A percentile compares a stretch with the other conserved stretches of the same genome.
Evolutionary conservation across 73 alveolate species (phyloP).

Genomic region (Breviolum minutum): DNA sequence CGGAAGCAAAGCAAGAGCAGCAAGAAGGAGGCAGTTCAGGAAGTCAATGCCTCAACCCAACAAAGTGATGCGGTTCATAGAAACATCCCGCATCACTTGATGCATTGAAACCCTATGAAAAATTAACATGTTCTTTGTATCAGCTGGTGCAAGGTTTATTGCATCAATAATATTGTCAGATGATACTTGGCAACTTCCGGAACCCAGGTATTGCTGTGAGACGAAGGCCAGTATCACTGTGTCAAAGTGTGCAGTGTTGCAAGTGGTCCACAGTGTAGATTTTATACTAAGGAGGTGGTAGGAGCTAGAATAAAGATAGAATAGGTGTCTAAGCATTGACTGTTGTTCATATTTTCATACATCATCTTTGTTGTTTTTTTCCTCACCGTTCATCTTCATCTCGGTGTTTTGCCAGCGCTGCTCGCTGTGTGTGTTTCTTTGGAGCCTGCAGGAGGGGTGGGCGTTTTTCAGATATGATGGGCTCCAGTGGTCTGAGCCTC

Average conservation of each 20-base stretch:
- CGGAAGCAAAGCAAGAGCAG: not conserved
- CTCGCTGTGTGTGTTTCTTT: not conserved
- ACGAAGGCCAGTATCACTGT: not conserved
- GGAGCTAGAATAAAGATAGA: no score
- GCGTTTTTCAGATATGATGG: slow-evolving; percentile 58
- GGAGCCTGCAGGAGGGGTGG: slow-evolving; percentile 56
- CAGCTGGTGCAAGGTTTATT: no score
- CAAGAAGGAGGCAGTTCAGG: slow-evolving; percentile 62
- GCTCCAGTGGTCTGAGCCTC: not conserved
- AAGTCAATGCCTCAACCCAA: not conserved
- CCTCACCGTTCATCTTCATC: no score
- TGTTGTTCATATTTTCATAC: not conserved
- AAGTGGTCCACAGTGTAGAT: no score
- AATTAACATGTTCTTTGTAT: no score
- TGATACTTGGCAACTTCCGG: not conserved
- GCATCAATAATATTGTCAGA: no score
- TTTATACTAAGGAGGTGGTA: no score
- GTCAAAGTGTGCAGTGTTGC: no score
- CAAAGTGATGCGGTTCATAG: not conserved
- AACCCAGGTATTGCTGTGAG: not conserved
- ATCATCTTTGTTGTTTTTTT: not conserved
- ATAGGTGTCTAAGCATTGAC: not conserved
- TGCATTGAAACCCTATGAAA: not conserved
- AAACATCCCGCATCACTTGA: not conserved
- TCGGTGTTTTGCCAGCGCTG: not conserved